Conservation (phyloP, 2,329 filamentous ascomycete species). For the Epichloe glyceriae region DNA sequence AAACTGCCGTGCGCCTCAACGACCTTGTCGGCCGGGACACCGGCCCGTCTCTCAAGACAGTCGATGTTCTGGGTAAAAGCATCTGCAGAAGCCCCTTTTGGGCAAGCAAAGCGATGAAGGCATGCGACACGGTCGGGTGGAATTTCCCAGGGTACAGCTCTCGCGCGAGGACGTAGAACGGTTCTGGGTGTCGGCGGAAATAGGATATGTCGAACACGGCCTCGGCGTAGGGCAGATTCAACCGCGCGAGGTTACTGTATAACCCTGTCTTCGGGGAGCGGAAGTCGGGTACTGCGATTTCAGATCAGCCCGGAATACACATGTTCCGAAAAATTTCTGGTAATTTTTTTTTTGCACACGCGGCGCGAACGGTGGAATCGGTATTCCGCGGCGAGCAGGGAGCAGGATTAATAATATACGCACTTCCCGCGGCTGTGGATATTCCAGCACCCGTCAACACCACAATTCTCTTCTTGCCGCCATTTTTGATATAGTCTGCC, state of each 20-base stretch:
- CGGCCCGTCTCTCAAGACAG: conserved; percentile 78
- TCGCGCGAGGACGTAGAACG: conserved; percentile 84
- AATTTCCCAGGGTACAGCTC: conserved; percentile 89
- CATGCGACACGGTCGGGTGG: conserved; percentile 78
- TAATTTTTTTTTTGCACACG: no score
- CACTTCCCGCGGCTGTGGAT: conserved; percentile 57
- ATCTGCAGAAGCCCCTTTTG: conserved; percentile 67
- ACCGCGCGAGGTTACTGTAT: conserved; percentile 78
- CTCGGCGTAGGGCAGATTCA: conserved; percentile 80
- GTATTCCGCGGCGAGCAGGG: no score
- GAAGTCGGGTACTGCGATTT: conserved; percentile 68
- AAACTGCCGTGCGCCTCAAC: conserved; percentile 95
- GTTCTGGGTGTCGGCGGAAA: conserved; percentile 71
- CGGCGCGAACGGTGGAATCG: no score
- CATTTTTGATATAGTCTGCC: conserved; percentile 67
- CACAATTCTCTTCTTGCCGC: conserved; percentile 56
- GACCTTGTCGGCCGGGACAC: conserved; percentile 67
- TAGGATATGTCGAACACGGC: conserved; percentile 89
- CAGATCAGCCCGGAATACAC: background rate
- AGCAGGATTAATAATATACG: background rate
- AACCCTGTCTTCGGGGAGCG: conserved; percentile 84
- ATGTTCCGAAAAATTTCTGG: no score
- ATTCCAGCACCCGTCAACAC: conserved; percentile 90
- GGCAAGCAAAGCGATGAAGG: conserved; percentile 72
- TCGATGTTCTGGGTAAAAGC: conserved; percentile 98